phyloP scores from a whole-genome alignment of 2,329 filamentous ascomycete genomes.

The Alternaria viburni region DNA sequence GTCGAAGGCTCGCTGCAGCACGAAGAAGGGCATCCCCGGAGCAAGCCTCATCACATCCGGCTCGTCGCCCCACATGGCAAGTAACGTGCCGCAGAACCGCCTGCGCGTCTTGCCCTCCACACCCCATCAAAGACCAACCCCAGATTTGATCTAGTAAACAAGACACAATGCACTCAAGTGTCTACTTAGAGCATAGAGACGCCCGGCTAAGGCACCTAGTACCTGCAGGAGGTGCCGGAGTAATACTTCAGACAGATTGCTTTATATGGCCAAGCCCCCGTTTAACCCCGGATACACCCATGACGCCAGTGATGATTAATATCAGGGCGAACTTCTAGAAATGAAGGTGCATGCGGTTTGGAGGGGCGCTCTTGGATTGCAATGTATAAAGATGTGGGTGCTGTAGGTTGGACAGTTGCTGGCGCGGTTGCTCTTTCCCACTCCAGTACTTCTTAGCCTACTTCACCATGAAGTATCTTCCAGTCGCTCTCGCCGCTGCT shows the following conservation, averaged over 20 bases:
- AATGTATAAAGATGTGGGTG: constrained; percentile 15
- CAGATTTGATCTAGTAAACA: not conserved
- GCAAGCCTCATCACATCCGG: constrained; percentile 1
- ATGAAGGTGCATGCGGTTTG: constrained; percentile 12
- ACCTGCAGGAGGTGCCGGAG: constrained; percentile 8
- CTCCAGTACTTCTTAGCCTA: not conserved
- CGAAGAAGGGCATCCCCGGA: not conserved
- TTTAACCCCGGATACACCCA: constrained; percentile 18
- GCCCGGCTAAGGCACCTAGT: constrained; percentile 7
- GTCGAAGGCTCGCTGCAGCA: not conserved
- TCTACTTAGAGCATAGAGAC: not conserved
- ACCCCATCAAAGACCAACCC: not conserved
- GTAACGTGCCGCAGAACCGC: constrained; percentile 5
- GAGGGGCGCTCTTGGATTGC: not conserved
- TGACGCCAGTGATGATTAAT: constrained; percentile 10
- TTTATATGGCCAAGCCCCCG: constrained; percentile 26
- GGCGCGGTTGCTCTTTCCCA: constrained; percentile 5
- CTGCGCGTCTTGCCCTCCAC: not conserved
- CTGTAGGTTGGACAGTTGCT: constrained; percentile 1
- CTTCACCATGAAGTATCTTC: constrained; percentile 30
- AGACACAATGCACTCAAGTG: constrained; percentile 2
- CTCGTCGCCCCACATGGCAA: constrained; percentile 10
- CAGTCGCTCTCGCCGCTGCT: constrained; percentile 24
- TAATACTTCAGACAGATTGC: constrained; percentile 23
- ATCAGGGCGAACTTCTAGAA: constrained; percentile 11